Conservation (phyloP, 2,329 filamentous ascomycete species). For the Aspergillus bombycis region DNA sequence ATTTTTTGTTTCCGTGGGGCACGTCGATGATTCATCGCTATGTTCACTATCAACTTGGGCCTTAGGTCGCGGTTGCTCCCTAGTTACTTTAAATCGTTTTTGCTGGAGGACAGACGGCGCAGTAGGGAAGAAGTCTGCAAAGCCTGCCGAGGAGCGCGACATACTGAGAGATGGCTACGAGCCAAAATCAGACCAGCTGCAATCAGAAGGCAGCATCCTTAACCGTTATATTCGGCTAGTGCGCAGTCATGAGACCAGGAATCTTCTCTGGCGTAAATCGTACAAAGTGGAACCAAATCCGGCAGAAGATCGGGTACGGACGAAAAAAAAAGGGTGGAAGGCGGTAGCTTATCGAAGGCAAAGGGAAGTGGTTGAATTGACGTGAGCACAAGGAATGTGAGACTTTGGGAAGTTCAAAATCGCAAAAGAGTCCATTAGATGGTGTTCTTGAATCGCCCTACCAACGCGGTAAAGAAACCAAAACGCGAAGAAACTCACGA, state of each 20-base stretch:
- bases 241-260: conserved; percentile 26
- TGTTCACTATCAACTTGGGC: conserved; percentile 31
- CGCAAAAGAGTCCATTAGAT: not conserved
- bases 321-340: not conserved
- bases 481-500: conserved; percentile 7
- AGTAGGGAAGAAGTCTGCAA: conserved; percentile 84
- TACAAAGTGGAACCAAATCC: conserved; percentile 10
- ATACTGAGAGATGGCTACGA: conserved; percentile 60
- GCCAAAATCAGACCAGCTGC: conserved; percentile 37
- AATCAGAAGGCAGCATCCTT: conserved; percentile 46
- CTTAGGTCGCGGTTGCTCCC: conserved; percentile 65
- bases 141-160: conserved; percentile 80
- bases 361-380: not conserved
- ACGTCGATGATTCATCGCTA: conserved; percentile 17
- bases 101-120: conserved; percentile 66
- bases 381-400: not conserved
- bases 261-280: conserved; percentile 22
- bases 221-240: conserved; percentile 25
- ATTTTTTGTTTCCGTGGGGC: conserved; percentile 13
- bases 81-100: conserved; percentile 53
- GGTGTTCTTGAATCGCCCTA: conserved; percentile 4
- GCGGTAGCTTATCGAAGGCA: not conserved
- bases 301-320: not conserved
- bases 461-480: conserved; percentile 8
- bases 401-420: not conserved